Evolutionary conservation across 805 yeast genomes (phyloP).

Genomic region (Komagataella pseudopastoris): DNA sequence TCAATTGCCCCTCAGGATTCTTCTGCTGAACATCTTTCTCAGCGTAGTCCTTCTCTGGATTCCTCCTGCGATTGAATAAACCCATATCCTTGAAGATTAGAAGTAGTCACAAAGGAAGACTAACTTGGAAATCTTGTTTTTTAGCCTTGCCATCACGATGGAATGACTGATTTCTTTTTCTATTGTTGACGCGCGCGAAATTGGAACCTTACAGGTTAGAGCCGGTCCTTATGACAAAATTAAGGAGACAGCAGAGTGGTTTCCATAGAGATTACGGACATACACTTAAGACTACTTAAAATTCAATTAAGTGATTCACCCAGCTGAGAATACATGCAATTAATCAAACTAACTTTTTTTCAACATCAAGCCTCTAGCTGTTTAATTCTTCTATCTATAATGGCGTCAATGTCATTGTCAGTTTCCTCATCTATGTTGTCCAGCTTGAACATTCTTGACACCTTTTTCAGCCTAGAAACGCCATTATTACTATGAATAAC

Average conservation of each 20-base stretch:
- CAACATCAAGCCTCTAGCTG: neutral
- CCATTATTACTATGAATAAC: conserved; percentile 24
- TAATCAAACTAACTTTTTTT: too few relatives aligned
- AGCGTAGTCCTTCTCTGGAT: conserved; percentile 6
- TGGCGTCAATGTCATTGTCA: conserved; percentile 5
- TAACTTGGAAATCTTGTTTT: conserved; percentile 11
- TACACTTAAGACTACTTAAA: neutral
- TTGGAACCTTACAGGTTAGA: neutral
- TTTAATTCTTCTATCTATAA: conserved; percentile 1
- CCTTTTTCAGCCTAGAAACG: neutral
- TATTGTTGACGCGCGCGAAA: neutral
- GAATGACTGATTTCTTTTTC: neutral
- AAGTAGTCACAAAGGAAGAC: neutral
- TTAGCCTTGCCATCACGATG: conserved; percentile 9
- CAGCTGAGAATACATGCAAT: neutral
- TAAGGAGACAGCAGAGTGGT: neutral
- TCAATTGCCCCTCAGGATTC: neutral
- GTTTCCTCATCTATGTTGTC: neutral
- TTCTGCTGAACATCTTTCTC: conserved; percentile 11
- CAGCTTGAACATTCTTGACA: neutral
- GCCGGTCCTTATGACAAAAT: neutral
- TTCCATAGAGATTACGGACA: neutral
- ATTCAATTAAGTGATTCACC: neutral
- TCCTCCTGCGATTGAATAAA: neutral
- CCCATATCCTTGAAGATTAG: neutral